Conservation (phyloP, 2,329 filamentous ascomycete genomes). For the Paecilomyces formosus region DNA sequence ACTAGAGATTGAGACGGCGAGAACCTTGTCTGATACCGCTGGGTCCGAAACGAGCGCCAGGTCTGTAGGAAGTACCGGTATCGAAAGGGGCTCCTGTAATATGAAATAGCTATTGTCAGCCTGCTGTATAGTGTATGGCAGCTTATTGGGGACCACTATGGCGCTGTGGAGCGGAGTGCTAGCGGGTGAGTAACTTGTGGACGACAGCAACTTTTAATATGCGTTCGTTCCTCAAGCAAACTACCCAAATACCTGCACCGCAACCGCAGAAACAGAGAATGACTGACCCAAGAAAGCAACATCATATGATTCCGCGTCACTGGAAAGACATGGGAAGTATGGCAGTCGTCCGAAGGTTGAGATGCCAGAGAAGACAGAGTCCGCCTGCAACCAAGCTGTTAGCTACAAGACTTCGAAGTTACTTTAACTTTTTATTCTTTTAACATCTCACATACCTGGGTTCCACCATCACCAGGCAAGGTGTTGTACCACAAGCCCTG, state of each 20-base stretch:
- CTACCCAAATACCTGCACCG: not conserved
- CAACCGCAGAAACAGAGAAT: not conserved
- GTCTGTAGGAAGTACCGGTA: constrained; percentile 77
- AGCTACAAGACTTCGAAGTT: not conserved
- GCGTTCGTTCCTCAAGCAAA: not conserved
- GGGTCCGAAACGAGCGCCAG: constrained; percentile 76
- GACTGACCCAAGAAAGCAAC: constrained; percentile 71
- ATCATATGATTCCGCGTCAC: constrained; percentile 64
- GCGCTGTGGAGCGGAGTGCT: not conserved
- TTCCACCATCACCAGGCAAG: constrained; percentile 75
- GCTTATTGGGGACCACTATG: not conserved
- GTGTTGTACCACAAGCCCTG: constrained; percentile 75
- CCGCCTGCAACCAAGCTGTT: constrained; percentile 48
- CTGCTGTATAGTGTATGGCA: not conserved
- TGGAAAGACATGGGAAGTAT: constrained; percentile 70
- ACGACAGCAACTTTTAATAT: not conserved
- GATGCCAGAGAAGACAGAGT: constrained; percentile 83
- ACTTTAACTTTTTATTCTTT: not conserved
- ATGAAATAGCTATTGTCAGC: not conserved
- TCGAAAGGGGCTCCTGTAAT: constrained; percentile 70
- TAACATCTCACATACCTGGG: constrained; percentile 51
- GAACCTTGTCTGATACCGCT: constrained; percentile 82
- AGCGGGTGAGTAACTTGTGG: not conserved
- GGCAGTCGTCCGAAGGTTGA: constrained; percentile 75
- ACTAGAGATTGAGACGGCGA: constrained; percentile 80